Percentiles rank a stretch among this genome's conserved stretches.
Conservation (phyloP, 768 basidiomycete genomes). For the Tricholoma saponaceum region DNA sequence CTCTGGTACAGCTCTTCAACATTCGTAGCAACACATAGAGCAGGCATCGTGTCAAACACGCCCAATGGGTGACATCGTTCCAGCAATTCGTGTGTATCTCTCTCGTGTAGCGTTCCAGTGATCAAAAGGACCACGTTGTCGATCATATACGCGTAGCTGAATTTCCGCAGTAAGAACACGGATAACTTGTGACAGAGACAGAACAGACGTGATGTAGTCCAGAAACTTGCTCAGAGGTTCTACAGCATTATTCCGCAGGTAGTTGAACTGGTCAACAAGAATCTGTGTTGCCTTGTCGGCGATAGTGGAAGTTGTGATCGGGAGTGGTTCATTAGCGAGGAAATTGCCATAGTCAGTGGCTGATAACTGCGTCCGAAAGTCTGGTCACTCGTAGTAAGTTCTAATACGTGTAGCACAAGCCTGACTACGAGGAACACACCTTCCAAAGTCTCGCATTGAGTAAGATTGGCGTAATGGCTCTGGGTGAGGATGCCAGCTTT, state of each 20-base stretch:
- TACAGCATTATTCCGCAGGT: slow-evolving; percentile 84
- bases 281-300: slow-evolving; percentile 95
- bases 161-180: slow-evolving; percentile 8
- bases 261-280: slow-evolving; percentile 97
- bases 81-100: slow-evolving; percentile 94
- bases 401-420: background rate
- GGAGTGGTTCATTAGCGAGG: slow-evolving; percentile 92
- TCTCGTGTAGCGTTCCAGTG: slow-evolving; percentile 93
- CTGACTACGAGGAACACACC: slow-evolving; percentile 43
- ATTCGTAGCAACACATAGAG: slow-evolving; percentile 97
- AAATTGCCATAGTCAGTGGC: slow-evolving; percentile 99
- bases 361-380: slow-evolving; percentile 92
- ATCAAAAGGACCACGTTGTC: slow-evolving; percentile 98
- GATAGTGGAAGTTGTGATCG: slow-evolving; percentile 91
- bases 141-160: slow-evolving; percentile 98
- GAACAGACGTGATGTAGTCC: slow-evolving; percentile 93
- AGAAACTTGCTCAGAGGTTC: slow-evolving; percentile 89
- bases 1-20: slow-evolving; percentile 97
- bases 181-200: background rate
- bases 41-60: slow-evolving; percentile 97
- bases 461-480: slow-evolving; percentile 86
- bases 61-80: slow-evolving; percentile 97
- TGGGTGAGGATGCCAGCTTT: slow-evolving; percentile 89
- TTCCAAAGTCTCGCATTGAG: slow-evolving; percentile 96
- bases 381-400: slow-evolving; percentile 37